phyloP scores from a whole-genome alignment of 345 rosid genomes.

The Rhodomyrtus tomentosa region DNA sequence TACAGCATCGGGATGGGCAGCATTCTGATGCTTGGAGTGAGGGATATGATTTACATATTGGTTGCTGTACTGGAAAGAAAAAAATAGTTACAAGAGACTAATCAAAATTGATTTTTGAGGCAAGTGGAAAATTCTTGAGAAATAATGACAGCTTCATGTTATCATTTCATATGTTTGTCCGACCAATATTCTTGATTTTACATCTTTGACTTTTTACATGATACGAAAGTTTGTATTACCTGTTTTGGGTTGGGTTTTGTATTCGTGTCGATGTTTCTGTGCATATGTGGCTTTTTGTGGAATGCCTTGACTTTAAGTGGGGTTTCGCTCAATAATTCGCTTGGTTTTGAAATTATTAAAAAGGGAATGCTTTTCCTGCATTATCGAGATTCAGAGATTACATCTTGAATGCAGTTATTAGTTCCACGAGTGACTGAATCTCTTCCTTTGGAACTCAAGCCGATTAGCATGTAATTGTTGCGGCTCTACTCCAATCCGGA shows the following conservation, averaged over 20 bases:
- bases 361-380: neutral
- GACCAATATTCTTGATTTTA: neutral
- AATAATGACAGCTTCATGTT: neutral
- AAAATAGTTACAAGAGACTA: neutral
- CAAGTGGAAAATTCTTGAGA: neutral
- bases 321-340: neutral
- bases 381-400: neutral
- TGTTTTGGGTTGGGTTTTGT: neutral
- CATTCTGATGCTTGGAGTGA: slow-evolving; percentile 35
- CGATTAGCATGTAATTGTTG: neutral
- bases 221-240: neutral
- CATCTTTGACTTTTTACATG: neutral
- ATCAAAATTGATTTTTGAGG: neutral
- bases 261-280: neutral
- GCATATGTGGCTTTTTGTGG: neutral
- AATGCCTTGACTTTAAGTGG: neutral
- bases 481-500: neutral
- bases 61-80: neutral
- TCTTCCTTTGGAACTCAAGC: neutral
- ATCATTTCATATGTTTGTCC: neutral
- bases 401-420: neutral
- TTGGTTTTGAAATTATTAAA: neutral
- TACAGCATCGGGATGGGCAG: slow-evolving; percentile 96
- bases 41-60: neutral
- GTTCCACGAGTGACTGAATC: neutral